A percentile compares a stretch with the other conserved stretches of the same genome.
These are phyloP conservation scores for Heliamphora exappendiculata DNA, from an alignment of 148 eudicot genomes.

Conservation along the genomic window DNA sequence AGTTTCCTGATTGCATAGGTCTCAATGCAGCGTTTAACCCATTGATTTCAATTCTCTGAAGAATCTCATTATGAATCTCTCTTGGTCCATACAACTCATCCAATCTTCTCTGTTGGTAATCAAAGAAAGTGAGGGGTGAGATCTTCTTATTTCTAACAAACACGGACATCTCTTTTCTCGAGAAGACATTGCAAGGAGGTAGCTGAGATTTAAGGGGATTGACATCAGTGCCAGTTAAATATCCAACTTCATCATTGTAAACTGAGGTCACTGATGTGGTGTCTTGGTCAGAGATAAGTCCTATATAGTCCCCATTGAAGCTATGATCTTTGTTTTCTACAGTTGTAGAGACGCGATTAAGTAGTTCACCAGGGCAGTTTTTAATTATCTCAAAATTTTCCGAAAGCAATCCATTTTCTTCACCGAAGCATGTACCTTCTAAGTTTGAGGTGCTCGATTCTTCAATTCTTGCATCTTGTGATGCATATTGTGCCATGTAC, in stretches of 20 bases:
- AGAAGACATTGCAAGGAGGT: constrained; percentile 69
- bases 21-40: constrained; percentile 16
- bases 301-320: constrained; percentile 27
- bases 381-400: constrained; percentile 4
- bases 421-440: constrained; percentile 18
- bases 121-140: constrained; percentile 43
- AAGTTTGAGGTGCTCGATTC: constrained; percentile 19
- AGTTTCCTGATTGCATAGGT: constrained; percentile 16
- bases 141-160: constrained; percentile 50
- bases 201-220: constrained; percentile 66
- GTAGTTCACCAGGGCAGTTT: constrained; percentile 14
- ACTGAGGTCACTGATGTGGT: neutral
- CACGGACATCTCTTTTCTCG: constrained; percentile 64
- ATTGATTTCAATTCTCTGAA: constrained; percentile 22
- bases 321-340: constrained; percentile 24
- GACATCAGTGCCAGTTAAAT: constrained; percentile 21
- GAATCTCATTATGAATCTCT: constrained; percentile 21
- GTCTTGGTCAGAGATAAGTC: constrained; percentile 6
- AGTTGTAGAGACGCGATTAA: constrained; percentile 15
- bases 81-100: constrained; percentile 23
- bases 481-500: constrained; percentile 39
- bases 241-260: constrained; percentile 11
- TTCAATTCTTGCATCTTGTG: constrained; percentile 22
- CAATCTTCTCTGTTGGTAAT: constrained; percentile 33
- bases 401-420: constrained; percentile 22